Base-by-base conservation (phyloP, 1,139 yeast genomes). In the Pichia sp. region DNA sequence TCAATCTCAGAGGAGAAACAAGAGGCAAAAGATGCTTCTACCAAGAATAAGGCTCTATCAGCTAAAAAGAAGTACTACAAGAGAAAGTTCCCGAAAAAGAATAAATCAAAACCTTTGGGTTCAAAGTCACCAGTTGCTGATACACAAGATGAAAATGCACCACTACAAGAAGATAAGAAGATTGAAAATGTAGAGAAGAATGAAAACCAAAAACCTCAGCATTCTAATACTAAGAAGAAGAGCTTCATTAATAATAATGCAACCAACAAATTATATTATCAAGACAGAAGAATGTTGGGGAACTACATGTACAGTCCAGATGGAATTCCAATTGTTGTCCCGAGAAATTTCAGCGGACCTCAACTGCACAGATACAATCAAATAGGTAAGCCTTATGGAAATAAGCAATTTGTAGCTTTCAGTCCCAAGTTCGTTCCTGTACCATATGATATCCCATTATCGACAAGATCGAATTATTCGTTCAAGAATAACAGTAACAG, bases 401-500 rank as follows among this genome's bases (percentile, higher is more conserved):
- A 51, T 36, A 42, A 32, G 11, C 45, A 47, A 7, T 54, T 32
- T 19, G 8, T 45, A 2, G 42, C 52, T 8, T 5, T 50, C 3
- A 38, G 31, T 38, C 38, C 54, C n/a, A 43, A 44, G 4, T 34
- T 44, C 34, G 26, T 53, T 15, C 55, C 54, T 10, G 31, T 51
- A n/a, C 13, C 54, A 2, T 54, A 51, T 40, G 31, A 54, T 23
- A 41, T 45, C 8, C 55, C 57, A 6, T 45, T 56, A 11, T 5
- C 26, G 15, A 10, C 50, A 7, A 50, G 54, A 47, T 31, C 54
- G 23, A 54, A 53, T 7, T 49, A 51, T 32, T 44, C 53, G 10
- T 49, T 45, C 11, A 51, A 29, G 43, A 49, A 51, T 40, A 56
- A 50, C 23, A 15, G 29, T 31, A 41, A 46, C 19, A 19, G 23